Base-by-base conservation (phyloP, 2,329 filamentous ascomycete genomes). In the Phialemoniopsis sp. region DNA sequence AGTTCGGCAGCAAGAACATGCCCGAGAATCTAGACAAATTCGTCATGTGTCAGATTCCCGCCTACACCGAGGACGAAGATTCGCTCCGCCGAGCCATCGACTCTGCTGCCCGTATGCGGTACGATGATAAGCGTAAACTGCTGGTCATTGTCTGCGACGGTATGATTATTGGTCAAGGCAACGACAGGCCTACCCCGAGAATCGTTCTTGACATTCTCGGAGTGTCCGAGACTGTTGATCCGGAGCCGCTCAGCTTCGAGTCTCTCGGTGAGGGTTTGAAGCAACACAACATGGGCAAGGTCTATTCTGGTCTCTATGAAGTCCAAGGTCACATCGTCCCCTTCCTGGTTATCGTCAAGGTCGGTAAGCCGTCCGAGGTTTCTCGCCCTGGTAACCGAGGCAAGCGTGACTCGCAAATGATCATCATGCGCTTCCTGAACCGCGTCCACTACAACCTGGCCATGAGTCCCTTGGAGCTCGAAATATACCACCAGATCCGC, bases 151-250 rank as follows among this genome's bases (percentile, higher is more conserved):
- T 98, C 47, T 98, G 93, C 56, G 93, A 98, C 57, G 93, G 93
- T 66, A 97, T 98, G 91, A 98, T 98, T 70, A 94, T 98, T 49
- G 93, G 93, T 55, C 90, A 96, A 67, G 93, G 93, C 56, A 98
- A 98, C 64, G 93, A 98, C 60, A 80, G 89, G 45, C 89, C 93
- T 7, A 98, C 93, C 1, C 93, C 93, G 32, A 82, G 90, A 45
- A 98, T 98, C 50, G 90, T 98, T 17, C 76, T 98, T 39, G 93
- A 98, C 55, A 98, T 98, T 70, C 75, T 98, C 6, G 93, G 93
- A 47, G 93, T 98, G 21, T 86, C 89, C 2, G 90, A 96, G 52
- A 87, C 85, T 3, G 87, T 96, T 13, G 91, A 98, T 56, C 93
- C 94, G 1, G 91, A 97, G 60, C 89, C 93, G 3, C 74, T 98